phyloP scores from a whole-genome alignment of 495 filamentous ascomycete genomes.

The Aspergillus cavernicola region DNA sequence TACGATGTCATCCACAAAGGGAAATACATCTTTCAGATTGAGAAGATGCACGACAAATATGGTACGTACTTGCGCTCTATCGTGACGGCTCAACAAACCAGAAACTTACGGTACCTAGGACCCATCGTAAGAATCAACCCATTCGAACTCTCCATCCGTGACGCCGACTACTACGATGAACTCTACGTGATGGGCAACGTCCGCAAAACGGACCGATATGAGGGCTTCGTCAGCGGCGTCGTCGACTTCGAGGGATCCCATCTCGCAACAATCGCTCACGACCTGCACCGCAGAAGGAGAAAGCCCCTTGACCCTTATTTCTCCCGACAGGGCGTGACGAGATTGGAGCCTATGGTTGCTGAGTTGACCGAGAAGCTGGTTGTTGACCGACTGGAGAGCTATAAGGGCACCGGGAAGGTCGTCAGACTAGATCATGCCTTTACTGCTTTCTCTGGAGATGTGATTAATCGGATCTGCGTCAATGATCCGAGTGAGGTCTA shows the following conservation, averaged over 20 bases:
- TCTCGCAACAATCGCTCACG: neutral
- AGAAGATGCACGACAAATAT: neutral
- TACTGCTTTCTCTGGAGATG: slow-evolving; percentile 7
- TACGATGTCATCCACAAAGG: neutral
- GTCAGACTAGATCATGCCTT: slow-evolving; percentile 2
- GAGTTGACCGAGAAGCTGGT: neutral
- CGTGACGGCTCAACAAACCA: neutral
- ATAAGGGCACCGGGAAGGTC: neutral
- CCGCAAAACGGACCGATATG: neutral
- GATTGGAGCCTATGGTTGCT: neutral
- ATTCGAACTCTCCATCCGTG: neutral
- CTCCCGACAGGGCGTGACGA: neutral
- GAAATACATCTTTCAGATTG: neutral
- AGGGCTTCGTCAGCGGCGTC: neutral
- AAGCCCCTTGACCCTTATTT: slow-evolving; percentile 3
- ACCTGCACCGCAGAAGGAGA: neutral
- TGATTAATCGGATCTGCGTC: neutral
- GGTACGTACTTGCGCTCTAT: neutral
- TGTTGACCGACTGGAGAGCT: neutral
- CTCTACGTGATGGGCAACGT: neutral
- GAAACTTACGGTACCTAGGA: neutral
- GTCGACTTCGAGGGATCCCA: neutral
- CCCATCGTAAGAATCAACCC: neutral
- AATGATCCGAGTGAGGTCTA: neutral
- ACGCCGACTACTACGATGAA: neutral